Evolutionary conservation across 306 rosid species (phyloP).

Genomic region (Pyrus betulifolia): DNA sequence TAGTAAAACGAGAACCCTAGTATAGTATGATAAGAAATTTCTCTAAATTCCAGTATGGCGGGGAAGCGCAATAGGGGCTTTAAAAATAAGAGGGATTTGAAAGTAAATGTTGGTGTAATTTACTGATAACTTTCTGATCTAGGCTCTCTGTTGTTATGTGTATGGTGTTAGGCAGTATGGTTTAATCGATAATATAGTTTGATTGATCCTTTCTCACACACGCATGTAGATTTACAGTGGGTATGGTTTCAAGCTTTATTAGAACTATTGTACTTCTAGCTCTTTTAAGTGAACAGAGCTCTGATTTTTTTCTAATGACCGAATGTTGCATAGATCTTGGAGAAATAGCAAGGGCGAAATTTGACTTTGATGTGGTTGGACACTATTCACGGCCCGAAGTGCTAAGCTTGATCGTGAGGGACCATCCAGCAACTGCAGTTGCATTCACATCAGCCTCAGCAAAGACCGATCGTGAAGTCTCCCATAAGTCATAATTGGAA

Average conservation of each 20-base stretch:
- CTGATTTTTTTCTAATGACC: background rate
- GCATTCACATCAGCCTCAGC: slow-evolving; percentile 55
- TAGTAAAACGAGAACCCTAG: no score
- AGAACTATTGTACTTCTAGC: background rate
- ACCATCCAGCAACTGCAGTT: slow-evolving; percentile 64
- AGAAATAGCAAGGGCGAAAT: slow-evolving; percentile 73
- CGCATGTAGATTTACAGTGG: background rate
- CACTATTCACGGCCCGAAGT: slow-evolving; percentile 89
- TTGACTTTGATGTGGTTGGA: slow-evolving; percentile 89
- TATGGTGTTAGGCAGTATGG: background rate
- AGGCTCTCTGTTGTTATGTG: no score
- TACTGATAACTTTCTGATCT: no score
- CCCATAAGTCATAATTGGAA: slow-evolving; percentile 21
- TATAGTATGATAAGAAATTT: no score
- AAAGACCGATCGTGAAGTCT: slow-evolving; percentile 25
- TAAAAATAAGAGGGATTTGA: no score
- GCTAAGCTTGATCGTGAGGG: slow-evolving; percentile 69
- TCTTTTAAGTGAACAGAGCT: background rate
- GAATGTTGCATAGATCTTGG: slow-evolving; percentile 57
- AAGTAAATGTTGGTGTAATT: no score
- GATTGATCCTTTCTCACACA: background rate
- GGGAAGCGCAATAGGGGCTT: no score
- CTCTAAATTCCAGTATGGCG: no score
- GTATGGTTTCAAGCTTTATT: background rate
- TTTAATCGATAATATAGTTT: background rate